Base-by-base conservation (phyloP, 805 yeast species). In the Sugiyamaella americana region DNA sequence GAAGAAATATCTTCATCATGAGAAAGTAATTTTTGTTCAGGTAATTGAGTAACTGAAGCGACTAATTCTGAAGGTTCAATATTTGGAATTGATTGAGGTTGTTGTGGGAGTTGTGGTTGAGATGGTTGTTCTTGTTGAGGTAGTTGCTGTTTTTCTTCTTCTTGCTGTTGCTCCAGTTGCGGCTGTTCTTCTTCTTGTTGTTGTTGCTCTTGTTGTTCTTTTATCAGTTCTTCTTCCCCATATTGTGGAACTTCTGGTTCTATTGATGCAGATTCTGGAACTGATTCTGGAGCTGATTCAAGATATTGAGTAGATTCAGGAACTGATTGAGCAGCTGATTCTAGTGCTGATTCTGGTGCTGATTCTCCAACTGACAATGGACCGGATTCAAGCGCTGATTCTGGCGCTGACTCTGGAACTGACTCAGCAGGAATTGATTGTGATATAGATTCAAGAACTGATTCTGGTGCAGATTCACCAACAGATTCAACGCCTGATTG, bases 341-440 rank as follows among this genome's bases (percentile, higher is more conserved):
- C 39, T 29, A 16, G 45, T 16, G 35, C 19, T 32, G 35, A 18
- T 22, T 34, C 39, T 34, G 20, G 4, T 40, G 32, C 44, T 29
- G 26, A 36, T 40, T 44, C 32, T 26, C 13, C 11, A 26, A 13
- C 32, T 8, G 32, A 26, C 8, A 26, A 26, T 26, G 32, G 32
- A 8, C 8, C 32, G 13, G 32, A 26, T 8, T 26, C 32, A 26
- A 26, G 32, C 8, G 8, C 32, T 13, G 13, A 8, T 26, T 26
- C 32, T 26, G 32, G 13, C 8, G 32, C 32, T 13, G 13, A 26
- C 32, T 13, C 32, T 8, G n/a, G n/a, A n/a, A n/a, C n/a, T n/a
- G n/a, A n/a, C n/a, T n/a, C n/a, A n/a, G n/a, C n/a, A n/a, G n/a
- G n/a, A n/a, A n/a, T n/a, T n/a, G n/a, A 26, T 26, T 26, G 11